Base-by-base conservation (phyloP, 2,329 filamentous ascomycete species). In the Fusarium drepaniforme region DNA sequence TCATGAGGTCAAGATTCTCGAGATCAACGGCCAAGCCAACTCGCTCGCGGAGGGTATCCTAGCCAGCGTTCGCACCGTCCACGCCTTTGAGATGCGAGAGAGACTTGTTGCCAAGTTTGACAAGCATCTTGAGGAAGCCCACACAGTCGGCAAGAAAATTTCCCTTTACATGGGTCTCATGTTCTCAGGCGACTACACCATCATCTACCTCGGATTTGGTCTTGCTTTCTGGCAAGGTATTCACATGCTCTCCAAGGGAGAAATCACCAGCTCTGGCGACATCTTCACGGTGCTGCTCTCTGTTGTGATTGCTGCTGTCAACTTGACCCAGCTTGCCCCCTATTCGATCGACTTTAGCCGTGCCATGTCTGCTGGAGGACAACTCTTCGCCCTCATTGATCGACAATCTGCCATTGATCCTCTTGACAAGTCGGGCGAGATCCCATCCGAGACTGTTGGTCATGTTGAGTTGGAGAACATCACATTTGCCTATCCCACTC, bases 141-240 rank as follows among this genome's bases (percentile, higher is more conserved):
- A 83, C 40, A 68, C 59, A 0, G 74, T 83, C 12, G 85, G 85
- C 8, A 78, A 80, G 11, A 85, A 84, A 71, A 85, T 85, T 51
- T 84, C 82, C 2, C 77, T 81, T 1, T 75, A 85, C 4, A 82
- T 82, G 56, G 85, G 83, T 8, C 70, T 84, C 15, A 74, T 86
- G 63, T 86, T 85, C 71, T 82, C 81, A 3, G 75, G 73, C 5
- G 81, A 85, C 70, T 86, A 85, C 63, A 82, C 81, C 57, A 81
- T 85, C 66, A 83, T 86, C 56, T 86, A 85, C 44, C 77, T 82
- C 2, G 85, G 84, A 12, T 85, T 85, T 56, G 84, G 81, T 2
- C 80, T 87, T 8, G 83, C 84, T 9, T 87, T 87, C 63, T 87
- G 85, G 85, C 85, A 86, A 66, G 85, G 85, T 11, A 76, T 86